phyloP scores from a whole-genome alignment of 2,329 filamentous ascomycete genomes.

The Fusarium mundagurra region DNA sequence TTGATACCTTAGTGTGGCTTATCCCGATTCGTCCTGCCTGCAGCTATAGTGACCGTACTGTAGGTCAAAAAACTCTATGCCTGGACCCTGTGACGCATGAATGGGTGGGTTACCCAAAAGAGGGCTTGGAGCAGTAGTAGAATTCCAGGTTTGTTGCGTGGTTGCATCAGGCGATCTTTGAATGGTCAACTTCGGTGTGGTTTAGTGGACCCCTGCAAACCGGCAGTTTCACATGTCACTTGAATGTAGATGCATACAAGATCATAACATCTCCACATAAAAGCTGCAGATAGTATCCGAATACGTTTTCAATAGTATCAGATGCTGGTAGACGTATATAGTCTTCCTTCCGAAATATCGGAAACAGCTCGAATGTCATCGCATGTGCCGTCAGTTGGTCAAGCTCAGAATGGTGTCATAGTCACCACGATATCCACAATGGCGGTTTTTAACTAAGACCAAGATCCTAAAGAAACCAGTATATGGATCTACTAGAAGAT shows the following conservation, averaged over 20 bases:
- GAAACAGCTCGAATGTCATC: background rate
- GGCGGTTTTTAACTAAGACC: too few relatives aligned
- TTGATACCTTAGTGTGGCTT: constrained; percentile 14
- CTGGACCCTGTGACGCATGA: constrained; percentile 33
- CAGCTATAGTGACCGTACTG: background rate
- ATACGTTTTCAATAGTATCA: background rate
- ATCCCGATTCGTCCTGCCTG: constrained; percentile 21
- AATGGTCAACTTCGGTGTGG: constrained; percentile 23
- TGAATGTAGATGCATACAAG: background rate
- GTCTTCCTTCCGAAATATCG: background rate
- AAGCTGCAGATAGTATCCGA: constrained; percentile 2
- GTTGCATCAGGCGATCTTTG: constrained; percentile 34
- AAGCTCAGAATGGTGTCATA: background rate
- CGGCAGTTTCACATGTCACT: constrained; percentile 37
- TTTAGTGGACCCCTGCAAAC: constrained; percentile 26
- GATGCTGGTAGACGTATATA: background rate
- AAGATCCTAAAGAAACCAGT: background rate
- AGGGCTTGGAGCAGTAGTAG: constrained; percentile 14
- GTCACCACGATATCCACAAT: background rate
- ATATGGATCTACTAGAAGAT: background rate
- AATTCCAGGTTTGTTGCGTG: constrained; percentile 26
- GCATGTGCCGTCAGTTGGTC: background rate
- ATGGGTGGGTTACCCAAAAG: constrained; percentile 26
- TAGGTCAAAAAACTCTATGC: background rate
- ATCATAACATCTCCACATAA: constrained; percentile 14